Conservation (phyloP, 352 stramenopile species). For the Phytophthora ramorum region DNA sequence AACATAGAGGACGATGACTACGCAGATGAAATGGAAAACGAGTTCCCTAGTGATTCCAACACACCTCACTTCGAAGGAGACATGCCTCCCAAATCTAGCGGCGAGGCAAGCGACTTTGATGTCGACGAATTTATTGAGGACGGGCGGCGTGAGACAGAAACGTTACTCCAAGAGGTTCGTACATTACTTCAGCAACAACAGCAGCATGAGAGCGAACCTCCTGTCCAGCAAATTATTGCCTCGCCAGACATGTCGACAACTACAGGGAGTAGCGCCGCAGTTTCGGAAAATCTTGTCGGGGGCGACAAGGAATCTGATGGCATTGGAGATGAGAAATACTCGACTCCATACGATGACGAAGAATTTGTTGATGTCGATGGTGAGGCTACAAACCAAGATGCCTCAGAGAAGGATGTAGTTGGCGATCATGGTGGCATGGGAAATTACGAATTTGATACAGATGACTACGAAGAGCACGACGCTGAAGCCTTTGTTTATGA, state of each 20-base stretch:
- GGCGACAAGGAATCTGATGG: neutral
- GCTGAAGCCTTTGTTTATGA: neutral
- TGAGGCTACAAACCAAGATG: slow-evolving; percentile 1
- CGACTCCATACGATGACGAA: slow-evolving; percentile 19
- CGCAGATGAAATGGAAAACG: slow-evolving; percentile 26
- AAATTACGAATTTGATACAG: slow-evolving; percentile 13
- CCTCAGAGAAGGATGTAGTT: neutral
- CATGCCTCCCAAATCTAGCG: slow-evolving; percentile 12
- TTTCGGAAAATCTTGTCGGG: neutral
- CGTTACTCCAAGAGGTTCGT: slow-evolving; percentile 49
- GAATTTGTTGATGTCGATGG: slow-evolving; percentile 27
- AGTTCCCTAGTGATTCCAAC: slow-evolving; percentile 17
- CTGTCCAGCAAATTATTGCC: neutral
- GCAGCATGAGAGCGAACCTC: slow-evolving; percentile 3
- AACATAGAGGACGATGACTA: slow-evolving; percentile 25
- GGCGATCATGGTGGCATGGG: neutral
- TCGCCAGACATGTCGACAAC: neutral
- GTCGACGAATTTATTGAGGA: slow-evolving; percentile 33
- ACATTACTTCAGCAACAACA: slow-evolving; percentile 41
- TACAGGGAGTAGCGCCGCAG: neutral
- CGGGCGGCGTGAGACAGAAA: slow-evolving; percentile 42
- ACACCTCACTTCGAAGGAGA: slow-evolving; percentile 9
- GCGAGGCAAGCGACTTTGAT: slow-evolving; percentile 15
- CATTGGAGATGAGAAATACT: slow-evolving; percentile 4
- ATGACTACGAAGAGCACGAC: slow-evolving; percentile 7